These are phyloP conservation scores for Lycium ferocissimum DNA, from an alignment of 257 asterid genomes.

Conservation along the genomic window DNA sequence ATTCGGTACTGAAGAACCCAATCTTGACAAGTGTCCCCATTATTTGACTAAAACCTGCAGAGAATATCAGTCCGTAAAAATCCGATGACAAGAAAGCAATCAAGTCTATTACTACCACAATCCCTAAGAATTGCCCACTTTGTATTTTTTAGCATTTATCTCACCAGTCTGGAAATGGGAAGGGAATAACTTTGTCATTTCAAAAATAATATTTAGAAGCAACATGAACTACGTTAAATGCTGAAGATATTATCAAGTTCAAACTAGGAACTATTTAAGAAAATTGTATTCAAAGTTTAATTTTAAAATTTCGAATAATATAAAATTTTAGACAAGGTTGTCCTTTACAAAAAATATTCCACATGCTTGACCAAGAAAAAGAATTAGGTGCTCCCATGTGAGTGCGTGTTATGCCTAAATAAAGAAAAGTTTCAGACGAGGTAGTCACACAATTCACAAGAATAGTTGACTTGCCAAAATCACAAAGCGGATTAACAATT, in stretches of 20 bases:
- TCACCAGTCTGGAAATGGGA: conserved; percentile 15
- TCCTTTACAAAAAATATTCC: not conserved
- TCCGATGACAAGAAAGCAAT: not conserved
- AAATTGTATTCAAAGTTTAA: not conserved
- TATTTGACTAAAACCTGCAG: conserved; percentile 82
- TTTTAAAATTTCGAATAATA: not conserved
- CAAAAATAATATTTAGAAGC: not conserved
- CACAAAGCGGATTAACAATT: not conserved
- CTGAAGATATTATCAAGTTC: not conserved
- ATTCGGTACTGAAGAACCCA: conserved; percentile 76
- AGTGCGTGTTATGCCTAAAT: not conserved
- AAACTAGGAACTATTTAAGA: not conserved
- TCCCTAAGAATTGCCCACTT: not conserved
- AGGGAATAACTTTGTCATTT: not conserved
- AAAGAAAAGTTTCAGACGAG: not conserved
- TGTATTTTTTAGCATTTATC: not conserved
- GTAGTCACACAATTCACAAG: not conserved
- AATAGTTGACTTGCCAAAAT: not conserved
- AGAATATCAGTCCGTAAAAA: conserved; percentile 9
- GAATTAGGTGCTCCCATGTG: not conserved
- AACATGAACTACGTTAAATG: not conserved
- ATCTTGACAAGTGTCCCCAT: conserved; percentile 85
- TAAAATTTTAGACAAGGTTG: not conserved
- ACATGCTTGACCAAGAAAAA: not conserved
- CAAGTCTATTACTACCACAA: not conserved